Conservation (phyloP, 805 yeast genomes). For the Starmerella cellae region DNA sequence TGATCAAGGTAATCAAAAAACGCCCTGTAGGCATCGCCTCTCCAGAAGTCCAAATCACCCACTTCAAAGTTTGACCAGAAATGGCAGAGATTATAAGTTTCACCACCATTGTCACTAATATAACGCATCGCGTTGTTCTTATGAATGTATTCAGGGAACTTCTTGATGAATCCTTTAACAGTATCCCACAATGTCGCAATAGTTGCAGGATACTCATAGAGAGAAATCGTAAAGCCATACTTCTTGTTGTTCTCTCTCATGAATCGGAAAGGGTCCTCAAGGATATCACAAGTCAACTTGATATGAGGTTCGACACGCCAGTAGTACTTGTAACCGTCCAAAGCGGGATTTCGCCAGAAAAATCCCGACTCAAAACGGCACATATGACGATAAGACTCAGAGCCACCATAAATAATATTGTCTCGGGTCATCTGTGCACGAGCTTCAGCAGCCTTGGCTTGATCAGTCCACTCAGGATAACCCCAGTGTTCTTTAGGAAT, state of each 20-base stretch:
- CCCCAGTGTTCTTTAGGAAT: conserved; percentile 78
- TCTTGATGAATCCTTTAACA: conserved; percentile 48
- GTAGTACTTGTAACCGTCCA: conserved; percentile 66
- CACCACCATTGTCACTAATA: conserved; percentile 57
- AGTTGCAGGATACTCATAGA: conserved; percentile 57
- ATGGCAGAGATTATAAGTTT: conserved; percentile 69
- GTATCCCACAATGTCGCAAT: conserved; percentile 67
- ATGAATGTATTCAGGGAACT: conserved; percentile 46
- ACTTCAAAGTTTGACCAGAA: conserved; percentile 78
- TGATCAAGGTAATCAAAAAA: conserved; percentile 52
- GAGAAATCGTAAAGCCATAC: conserved; percentile 65
- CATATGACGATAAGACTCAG: conserved; percentile 74
- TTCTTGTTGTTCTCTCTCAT: conserved; percentile 63
- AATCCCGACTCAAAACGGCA: conserved; percentile 80
- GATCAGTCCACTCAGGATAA: conserved; percentile 69
- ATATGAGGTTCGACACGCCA: conserved; percentile 90
- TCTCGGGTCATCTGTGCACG: conserved; percentile 43
- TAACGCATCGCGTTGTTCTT: conserved; percentile 54
- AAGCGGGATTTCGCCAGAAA: conserved; percentile 57
- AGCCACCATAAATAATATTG: conserved; percentile 59
- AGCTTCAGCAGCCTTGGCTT: conserved; percentile 48
- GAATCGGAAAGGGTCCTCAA: conserved; percentile 65
- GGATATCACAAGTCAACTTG: conserved; percentile 60
- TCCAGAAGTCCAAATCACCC: conserved; percentile 57
- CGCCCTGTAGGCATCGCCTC: conserved; percentile 41